Evolutionary conservation across 441 rosid species (phyloP), one percentile per base, ranked within the genome.

Genomic region (Metrosideros polymorpha): DNA sequence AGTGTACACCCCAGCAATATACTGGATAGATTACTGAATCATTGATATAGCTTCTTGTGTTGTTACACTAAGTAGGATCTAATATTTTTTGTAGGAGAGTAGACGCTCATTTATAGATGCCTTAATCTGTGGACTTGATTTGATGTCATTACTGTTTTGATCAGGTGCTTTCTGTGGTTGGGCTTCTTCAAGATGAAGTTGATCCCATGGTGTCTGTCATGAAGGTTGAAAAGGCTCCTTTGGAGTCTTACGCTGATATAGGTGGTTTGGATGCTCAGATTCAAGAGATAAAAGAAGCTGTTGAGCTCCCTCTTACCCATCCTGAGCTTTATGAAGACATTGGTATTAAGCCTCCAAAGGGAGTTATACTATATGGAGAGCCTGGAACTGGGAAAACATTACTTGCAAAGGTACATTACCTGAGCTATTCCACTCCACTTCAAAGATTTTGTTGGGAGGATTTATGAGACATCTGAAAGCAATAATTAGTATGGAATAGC

Each of bases 161-260:
- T 51, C 91, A 92, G 96, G 98, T 97, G 85, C 93, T 97, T 6
- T 97, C 98, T 50, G 99, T 97, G 75, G 99, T 97, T 91, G 99
- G 99, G 59, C 94, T 96, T 88, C 94, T 97, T 42, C 99, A 97
- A 91, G 99, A 96, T 91, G 99, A 96, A 77, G 97, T 96, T 77
- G 99, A 96, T 90, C 99, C 99, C 43, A 97, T 97, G 99, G 99
- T 96, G 87, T 97, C 99, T 32, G 99, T 97, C 84, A 97, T 97
- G 99, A 97, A 97, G 90, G 99, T 97, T 39, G 99, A 97, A 90
- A 96, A 96, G 93, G 99, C 99, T 89, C 99, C 99, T 17, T 85
- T 96, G 91, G 99, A 97, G 86, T 97, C 99, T 7, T 97, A 96
- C 92, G 98, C 98, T 29, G 99, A 96, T 84, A 95, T 98, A 85